Conservation (phyloP, 305 asterid genomes). For the Fraxinus paxiana region DNA sequence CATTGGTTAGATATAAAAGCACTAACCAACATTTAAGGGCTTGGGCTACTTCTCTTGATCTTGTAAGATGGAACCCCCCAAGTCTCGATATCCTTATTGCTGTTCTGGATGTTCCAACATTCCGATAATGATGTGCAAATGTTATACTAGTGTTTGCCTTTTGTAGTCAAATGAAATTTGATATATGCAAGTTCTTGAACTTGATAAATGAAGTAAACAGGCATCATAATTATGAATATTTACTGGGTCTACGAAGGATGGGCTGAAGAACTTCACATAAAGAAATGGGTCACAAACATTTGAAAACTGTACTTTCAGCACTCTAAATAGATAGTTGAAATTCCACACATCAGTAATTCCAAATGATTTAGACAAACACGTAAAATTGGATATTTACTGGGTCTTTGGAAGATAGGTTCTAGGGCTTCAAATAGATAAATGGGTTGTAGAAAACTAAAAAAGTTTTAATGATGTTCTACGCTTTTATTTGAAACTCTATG, state of each 20-base stretch:
- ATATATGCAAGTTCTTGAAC: neutral
- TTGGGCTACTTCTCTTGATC: neutral
- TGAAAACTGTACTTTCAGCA: neutral
- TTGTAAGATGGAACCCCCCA: neutral
- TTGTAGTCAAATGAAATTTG: neutral
- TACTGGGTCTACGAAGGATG: neutral
- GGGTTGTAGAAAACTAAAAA: neutral
- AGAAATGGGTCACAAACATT: neutral
- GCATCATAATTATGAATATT: neutral
- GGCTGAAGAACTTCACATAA: neutral
- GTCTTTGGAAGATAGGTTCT: neutral
- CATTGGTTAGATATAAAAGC: neutral
- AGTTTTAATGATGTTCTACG: neutral
- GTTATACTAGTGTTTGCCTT: neutral
- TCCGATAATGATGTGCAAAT: neutral
- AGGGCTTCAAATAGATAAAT: neutral
- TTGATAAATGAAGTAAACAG: neutral
- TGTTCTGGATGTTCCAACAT: neutral
- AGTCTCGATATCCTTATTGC: neutral
- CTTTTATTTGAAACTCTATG: neutral
- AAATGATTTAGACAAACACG: neutral
- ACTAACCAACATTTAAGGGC: neutral
- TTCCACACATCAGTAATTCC: neutral
- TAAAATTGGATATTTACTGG: neutral
- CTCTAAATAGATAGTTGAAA: neutral